Conservation (phyloP, 768 basidiomycete species). For the Postia placenta region DNA sequence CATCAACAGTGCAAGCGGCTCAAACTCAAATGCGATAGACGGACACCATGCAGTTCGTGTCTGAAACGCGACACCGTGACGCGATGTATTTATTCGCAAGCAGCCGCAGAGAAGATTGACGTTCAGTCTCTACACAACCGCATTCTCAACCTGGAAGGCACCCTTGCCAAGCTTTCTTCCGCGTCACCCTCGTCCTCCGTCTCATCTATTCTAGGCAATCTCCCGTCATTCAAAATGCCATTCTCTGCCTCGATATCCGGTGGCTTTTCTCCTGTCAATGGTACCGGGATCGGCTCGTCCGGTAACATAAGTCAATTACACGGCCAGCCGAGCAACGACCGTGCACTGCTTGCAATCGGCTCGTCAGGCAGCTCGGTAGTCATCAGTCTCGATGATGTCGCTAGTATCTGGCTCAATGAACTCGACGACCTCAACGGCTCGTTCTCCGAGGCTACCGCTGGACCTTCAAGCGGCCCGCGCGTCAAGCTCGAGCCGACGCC, state of each 20-base stretch:
- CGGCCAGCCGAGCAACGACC: constrained; percentile 26
- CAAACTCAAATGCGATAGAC: constrained; percentile 80
- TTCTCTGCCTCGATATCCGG: neutral
- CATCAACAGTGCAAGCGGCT: constrained; percentile 70
- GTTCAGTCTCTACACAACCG: constrained; percentile 81
- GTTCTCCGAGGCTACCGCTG: constrained; percentile 13
- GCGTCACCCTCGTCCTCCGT: constrained; percentile 14
- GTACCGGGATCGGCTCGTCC: neutral
- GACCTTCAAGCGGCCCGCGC: constrained; percentile 4
- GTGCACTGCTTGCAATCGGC: constrained; percentile 33
- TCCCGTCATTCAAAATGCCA: constrained; percentile 12
- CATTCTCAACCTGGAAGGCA: constrained; percentile 61
- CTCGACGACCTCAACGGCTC: constrained; percentile 28
- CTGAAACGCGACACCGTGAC: constrained; percentile 71
- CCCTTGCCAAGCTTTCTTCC: constrained; percentile 42
- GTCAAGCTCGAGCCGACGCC: constrained; percentile 33
- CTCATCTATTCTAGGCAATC: constrained; percentile 14
- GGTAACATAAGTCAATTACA: neutral
- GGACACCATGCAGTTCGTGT: constrained; percentile 72
- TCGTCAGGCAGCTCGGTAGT: constrained; percentile 42
- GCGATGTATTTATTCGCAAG: constrained; percentile 73
- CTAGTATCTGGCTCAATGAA: constrained; percentile 55
- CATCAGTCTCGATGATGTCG: constrained; percentile 50
- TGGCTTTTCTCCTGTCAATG: neutral
- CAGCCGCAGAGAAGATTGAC: constrained; percentile 84